Evolutionary conservation across 2,329 filamentous ascomycete genomes (phyloP).

Genomic region (Magnaporthales sp.): DNA sequence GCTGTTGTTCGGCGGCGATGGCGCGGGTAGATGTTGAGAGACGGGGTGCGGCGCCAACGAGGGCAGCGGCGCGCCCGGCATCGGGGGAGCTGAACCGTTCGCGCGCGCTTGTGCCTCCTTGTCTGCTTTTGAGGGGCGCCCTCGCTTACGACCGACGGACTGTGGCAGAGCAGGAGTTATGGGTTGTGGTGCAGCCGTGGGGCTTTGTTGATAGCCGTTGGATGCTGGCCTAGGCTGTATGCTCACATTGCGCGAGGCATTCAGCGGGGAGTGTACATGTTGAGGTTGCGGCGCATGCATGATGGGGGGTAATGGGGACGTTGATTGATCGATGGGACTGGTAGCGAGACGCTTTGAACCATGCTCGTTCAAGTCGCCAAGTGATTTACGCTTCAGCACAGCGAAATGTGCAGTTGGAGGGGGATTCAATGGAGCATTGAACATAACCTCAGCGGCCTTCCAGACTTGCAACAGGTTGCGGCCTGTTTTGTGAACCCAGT

Average conservation of each 20-base stretch:
- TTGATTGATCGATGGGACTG: slow-evolving; percentile 11
- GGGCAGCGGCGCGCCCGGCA: slow-evolving; percentile 14
- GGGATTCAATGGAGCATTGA: slow-evolving; percentile 15
- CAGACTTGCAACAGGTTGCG: slow-evolving; percentile 25
- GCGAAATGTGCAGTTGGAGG: slow-evolving; percentile 14
- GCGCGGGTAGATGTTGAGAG: slow-evolving; percentile 6
- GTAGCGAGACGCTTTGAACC: slow-evolving; percentile 21
- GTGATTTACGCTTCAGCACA: slow-evolving; percentile 22
- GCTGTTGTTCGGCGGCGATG: not conserved
- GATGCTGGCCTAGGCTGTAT: slow-evolving; percentile 22
- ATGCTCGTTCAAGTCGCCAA: slow-evolving; percentile 20
- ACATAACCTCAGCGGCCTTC: slow-evolving; percentile 21
- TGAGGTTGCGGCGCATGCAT: slow-evolving; percentile 5
- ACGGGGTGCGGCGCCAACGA: slow-evolving; percentile 12
- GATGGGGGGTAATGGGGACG: not conserved
- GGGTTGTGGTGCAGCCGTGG: slow-evolving; percentile 9
- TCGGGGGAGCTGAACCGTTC: slow-evolving; percentile 10
- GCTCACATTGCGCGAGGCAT: slow-evolving; percentile 12
- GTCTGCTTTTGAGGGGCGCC: slow-evolving; percentile 24
- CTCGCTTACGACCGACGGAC: slow-evolving; percentile 18
- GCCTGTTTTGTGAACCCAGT: slow-evolving; percentile 15
- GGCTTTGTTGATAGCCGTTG: slow-evolving; percentile 14
- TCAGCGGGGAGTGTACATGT: slow-evolving; percentile 1
- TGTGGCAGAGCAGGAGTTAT: slow-evolving; percentile 3
- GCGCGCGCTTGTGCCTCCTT: slow-evolving; percentile 18